These are phyloP conservation scores for Trichocomaceae sp. DNA, from an alignment of 2,329 filamentous ascomycete genomes.

Conservation along the genomic window DNA sequence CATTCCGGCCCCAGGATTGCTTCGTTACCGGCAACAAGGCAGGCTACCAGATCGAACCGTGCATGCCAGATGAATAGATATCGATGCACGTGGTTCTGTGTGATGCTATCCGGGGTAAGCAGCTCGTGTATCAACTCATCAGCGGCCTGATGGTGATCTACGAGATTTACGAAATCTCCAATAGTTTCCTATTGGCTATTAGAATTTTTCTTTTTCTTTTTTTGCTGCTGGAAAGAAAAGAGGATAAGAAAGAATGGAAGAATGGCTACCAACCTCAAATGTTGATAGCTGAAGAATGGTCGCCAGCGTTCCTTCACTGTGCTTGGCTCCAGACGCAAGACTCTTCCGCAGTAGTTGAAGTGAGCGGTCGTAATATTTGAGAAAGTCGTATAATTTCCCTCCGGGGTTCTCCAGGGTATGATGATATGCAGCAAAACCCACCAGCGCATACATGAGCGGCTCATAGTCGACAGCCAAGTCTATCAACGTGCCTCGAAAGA, in stretches of 20 bases:
- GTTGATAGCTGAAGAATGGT: slow-evolving; percentile 88
- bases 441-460: slow-evolving; percentile 75
- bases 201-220: too few relatives aligned
- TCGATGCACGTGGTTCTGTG: slow-evolving; percentile 62
- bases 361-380: slow-evolving; percentile 85
- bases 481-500: slow-evolving; percentile 66
- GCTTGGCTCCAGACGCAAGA: slow-evolving; percentile 63
- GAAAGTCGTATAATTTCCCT: slow-evolving; percentile 71
- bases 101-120: slow-evolving; percentile 68
- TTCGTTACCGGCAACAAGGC: slow-evolving; percentile 72
- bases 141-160: slow-evolving; percentile 87
- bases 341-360: slow-evolving; percentile 68
- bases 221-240: too few relatives aligned
- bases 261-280: slow-evolving; percentile 63
- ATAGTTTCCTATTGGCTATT: slow-evolving; percentile 84
- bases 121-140: slow-evolving; percentile 71
- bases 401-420: slow-evolving; percentile 63
- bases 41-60: slow-evolving; percentile 78
- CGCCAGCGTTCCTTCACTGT: slow-evolving; percentile 67
- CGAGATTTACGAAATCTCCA: slow-evolving; percentile 89
- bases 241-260: not conserved
- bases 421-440: slow-evolving; percentile 85
- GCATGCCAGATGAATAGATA: slow-evolving; percentile 83
- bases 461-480: slow-evolving; percentile 69
- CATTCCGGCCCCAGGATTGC: slow-evolving; percentile 69